These are phyloP conservation scores for Colletotrichum tropicicola DNA, from an alignment of 2,329 filamentous ascomycete genomes.

Conservation along the genomic window DNA sequence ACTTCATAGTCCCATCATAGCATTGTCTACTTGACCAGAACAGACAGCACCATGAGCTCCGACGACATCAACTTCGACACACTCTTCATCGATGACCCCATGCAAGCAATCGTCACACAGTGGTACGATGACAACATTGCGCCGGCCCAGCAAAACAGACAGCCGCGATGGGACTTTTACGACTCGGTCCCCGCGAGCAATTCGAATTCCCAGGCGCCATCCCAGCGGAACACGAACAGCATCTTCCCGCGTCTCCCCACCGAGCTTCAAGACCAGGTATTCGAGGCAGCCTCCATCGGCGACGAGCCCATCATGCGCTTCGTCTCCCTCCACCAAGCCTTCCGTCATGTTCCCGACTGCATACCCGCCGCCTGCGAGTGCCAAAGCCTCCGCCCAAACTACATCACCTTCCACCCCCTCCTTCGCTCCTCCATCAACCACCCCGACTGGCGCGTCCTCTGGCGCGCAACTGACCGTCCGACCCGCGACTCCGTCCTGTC, in stretches of 20 bases:
- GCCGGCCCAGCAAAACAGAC: neutral
- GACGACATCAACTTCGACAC: no score
- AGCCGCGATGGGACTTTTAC: neutral
- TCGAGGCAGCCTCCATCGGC: neutral
- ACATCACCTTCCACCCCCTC: conserved; percentile 20
- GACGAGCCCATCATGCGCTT: conserved; percentile 2
- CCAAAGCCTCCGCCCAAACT: neutral
- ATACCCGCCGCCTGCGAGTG: neutral
- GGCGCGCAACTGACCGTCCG: neutral
- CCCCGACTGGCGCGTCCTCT: neutral
- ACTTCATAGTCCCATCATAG: neutral
- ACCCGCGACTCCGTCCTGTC: neutral
- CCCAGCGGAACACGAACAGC: no score
- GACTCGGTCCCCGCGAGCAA: neutral
- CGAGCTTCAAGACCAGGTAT: neutral
- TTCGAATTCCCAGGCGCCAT: neutral
- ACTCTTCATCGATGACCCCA: neutral
- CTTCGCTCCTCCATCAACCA: neutral
- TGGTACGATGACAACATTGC: neutral
- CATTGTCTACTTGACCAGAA: no score
- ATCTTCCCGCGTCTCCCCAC: neutral
- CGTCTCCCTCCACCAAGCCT: neutral
- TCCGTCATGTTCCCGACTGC: neutral
- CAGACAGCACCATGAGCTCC: no score
- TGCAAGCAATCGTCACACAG: neutral